Base-by-base conservation (phyloP, 345 rosid species). In the Gossypium stocksii region DNA sequence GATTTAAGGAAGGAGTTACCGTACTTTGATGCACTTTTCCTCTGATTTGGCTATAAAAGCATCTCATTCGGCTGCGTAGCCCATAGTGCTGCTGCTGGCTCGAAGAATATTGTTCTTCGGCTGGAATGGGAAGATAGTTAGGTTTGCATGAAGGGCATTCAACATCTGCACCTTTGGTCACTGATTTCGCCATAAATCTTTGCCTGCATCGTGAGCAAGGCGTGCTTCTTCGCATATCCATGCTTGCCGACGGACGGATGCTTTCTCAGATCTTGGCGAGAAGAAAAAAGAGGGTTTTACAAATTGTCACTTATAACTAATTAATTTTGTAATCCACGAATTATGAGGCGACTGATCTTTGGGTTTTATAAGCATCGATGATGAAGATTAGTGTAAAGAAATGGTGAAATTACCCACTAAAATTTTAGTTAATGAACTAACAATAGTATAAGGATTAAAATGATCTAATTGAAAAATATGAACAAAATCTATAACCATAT, bases 1-100 rank as follows among this genome's bases (percentile, higher is more conserved):
- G 3, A 66, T 78, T 78, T 45, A 76, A 6, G 10, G 82, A 66
- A 51, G 25, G 44, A 60, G 51, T 16, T 27, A 43, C 17, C 9
- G 16, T 10, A 3, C 19, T 13, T 3, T 20, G 53, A 22, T 14
- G 2, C 20, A 14, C 22, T 60, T 15, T 74, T 3, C 38, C 54
- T 74, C 54, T 64, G 16, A 74, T 3, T 29, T 64, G 54, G 43
- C 38, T 16, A 23, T 17, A 64, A 4, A 72, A 23, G 54, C 16
- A 44, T 72, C 54, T 45, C 3, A 72, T 59, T 44, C 56, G 53
- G 53, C 43, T n/a, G 41, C 75, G 56, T 13, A 57, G 15, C 48
- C 43, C 75, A 34, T 34, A 34, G 7, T 34, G 41, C 3, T 23
- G 66, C 11, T 22, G 51, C 14, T 45, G 27, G 52, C 54, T n/a